phyloP scores from a whole-genome alignment of 345 rosid species.

The Sisymbrium irio region DNA sequence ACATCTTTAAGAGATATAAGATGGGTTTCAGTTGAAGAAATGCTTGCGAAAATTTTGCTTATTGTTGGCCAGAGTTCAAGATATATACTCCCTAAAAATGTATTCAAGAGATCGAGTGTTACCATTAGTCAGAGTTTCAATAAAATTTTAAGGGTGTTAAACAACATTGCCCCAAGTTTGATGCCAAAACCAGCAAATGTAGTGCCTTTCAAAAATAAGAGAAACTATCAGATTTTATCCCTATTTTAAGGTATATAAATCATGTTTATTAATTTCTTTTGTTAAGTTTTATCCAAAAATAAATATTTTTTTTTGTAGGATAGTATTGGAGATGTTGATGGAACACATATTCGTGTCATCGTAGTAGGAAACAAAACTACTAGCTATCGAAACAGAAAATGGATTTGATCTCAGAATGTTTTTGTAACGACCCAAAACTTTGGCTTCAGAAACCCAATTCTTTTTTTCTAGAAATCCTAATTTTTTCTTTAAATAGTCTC shows the following conservation, averaged over 20 bases:
- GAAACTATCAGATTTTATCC: neutral
- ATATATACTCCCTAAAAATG: neutral
- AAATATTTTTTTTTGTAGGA: neutral
- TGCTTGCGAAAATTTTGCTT: neutral
- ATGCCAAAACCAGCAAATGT: neutral
- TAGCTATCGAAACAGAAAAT: neutral
- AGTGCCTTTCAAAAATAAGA: neutral
- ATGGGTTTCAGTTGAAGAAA: neutral
- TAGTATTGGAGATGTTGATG: neutral
- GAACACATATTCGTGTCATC: neutral
- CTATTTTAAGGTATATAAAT: neutral
- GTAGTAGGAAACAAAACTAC: neutral
- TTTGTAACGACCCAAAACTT: too few relatives aligned
- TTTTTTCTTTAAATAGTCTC: too few relatives aligned
- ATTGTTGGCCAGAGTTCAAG: neutral
- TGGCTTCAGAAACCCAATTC: too few relatives aligned
- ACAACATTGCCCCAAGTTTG: neutral
- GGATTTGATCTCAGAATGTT: neutral
- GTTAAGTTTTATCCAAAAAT: neutral
- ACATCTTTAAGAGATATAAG: neutral
- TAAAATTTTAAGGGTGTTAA: neutral
- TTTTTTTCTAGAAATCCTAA: too few relatives aligned
- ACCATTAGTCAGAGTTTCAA: neutral
- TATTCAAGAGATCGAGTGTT: neutral
- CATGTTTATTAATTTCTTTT: neutral